Percentiles rank a stretch among this genome's conserved stretches.
phyloP scores from a whole-genome alignment of 2,329 filamentous ascomycete genomes.

The Alternaria infectoria region DNA sequence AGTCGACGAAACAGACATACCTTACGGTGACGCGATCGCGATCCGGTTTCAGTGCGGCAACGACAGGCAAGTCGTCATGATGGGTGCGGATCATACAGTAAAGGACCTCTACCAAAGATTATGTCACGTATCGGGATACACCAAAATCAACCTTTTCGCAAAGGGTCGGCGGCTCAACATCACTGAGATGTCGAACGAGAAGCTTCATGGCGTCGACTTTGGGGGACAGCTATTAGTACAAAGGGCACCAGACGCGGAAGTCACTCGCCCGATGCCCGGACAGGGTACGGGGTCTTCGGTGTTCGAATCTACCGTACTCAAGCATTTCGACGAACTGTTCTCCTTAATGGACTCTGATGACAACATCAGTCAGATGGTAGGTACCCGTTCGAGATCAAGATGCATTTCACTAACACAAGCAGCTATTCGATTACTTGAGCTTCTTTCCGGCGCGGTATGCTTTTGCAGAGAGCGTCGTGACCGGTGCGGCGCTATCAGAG shows the following conservation, averaged over 20 bases:
- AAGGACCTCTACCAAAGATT: slow-evolving; percentile 72
- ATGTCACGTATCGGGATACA: slow-evolving; percentile 73
- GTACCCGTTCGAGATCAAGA: not conserved
- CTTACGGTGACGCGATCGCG: slow-evolving; percentile 69
- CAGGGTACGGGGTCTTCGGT: slow-evolving; percentile 48
- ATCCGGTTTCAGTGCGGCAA: slow-evolving; percentile 74
- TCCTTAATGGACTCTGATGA: slow-evolving; percentile 78
- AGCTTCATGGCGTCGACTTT: slow-evolving; percentile 63
- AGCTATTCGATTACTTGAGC: slow-evolving; percentile 46
- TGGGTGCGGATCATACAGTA: slow-evolving; percentile 74
- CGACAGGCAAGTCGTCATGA: slow-evolving; percentile 66
- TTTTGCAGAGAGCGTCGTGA: slow-evolving; percentile 36
- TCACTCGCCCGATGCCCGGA: slow-evolving; percentile 25
- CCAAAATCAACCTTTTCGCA: slow-evolving; percentile 76
- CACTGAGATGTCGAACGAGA: slow-evolving; percentile 61
- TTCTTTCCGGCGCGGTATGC: slow-evolving; percentile 39
- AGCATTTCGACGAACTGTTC: slow-evolving; percentile 85
- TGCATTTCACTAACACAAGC: slow-evolving; percentile 14
- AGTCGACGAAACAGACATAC: slow-evolving; percentile 53
- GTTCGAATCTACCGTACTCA: slow-evolving; percentile 79
- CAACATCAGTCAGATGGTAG: slow-evolving; percentile 37
- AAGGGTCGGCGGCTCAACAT: slow-evolving; percentile 71
- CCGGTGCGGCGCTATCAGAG: slow-evolving; percentile 26
- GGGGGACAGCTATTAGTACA: slow-evolving; percentile 39
- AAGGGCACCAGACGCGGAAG: slow-evolving; percentile 35